These are phyloP conservation scores for Musa troglodytarum DNA, from an alignment of 176 grass and related monocot genomes.

Conservation along the genomic window DNA sequence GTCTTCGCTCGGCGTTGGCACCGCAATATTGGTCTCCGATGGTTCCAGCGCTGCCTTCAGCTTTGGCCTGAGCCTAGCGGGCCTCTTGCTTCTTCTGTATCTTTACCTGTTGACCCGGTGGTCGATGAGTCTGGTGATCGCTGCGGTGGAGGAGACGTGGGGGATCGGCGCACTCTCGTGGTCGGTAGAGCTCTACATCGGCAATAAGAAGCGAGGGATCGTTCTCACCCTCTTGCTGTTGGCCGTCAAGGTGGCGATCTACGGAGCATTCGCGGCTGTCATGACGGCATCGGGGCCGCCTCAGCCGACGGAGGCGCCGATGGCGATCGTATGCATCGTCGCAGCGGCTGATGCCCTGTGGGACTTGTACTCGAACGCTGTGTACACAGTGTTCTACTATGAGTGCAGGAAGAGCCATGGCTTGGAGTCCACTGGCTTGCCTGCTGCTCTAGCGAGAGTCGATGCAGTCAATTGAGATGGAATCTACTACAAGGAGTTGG, in stretches of 20 bases:
- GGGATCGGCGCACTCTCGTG: conserved; percentile 40
- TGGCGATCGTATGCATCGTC: conserved; percentile 14
- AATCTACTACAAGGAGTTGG: too few relatives aligned
- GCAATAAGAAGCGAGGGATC: conserved; percentile 25
- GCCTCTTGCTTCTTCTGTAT: conserved; percentile 22
- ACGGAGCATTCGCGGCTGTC: conserved; percentile 7
- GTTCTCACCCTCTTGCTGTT: conserved; percentile 24
- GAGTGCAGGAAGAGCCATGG: conserved; percentile 44
- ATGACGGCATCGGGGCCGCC: background rate
- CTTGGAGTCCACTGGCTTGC: conserved; percentile 24
- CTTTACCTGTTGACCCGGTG: conserved; percentile 33
- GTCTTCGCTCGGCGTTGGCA: conserved; percentile 10
- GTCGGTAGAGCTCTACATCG: conserved; percentile 35
- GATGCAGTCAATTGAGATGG: background rate
- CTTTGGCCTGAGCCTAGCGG: conserved; percentile 1
- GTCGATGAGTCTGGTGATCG: conserved; percentile 36
- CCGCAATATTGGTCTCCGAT: background rate
- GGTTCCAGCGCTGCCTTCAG: background rate
- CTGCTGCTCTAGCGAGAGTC: background rate
- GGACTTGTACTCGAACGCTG: conserved; percentile 25
- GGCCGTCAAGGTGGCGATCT: conserved; percentile 19
- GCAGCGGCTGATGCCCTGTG: conserved; percentile 19
- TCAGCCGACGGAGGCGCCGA: background rate
- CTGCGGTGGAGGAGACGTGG: conserved; percentile 33
- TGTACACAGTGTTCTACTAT: conserved; percentile 35